These are phyloP conservation scores for Malus fusca DNA, from an alignment of 306 rosid species.

Conservation along the genomic window DNA sequence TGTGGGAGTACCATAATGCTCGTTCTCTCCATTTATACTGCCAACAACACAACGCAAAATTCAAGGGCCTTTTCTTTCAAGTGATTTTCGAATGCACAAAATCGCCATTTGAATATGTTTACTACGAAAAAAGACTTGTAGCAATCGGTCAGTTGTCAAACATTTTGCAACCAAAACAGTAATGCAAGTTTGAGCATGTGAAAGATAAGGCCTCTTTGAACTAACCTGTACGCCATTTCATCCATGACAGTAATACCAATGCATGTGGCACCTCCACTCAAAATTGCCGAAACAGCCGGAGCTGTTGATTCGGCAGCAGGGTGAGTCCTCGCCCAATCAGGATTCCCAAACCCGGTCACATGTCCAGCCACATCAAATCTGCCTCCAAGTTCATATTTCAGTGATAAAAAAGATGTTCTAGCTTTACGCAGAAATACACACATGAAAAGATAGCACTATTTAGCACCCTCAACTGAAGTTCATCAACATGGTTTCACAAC, in stretches of 20 bases:
- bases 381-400: conserved; percentile 7
- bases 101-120: neutral
- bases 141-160: neutral
- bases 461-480: neutral
- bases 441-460: neutral
- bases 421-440: neutral
- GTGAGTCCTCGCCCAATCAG: conserved; percentile 93
- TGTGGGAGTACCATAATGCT: conserved; percentile 48
- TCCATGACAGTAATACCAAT: conserved; percentile 88
- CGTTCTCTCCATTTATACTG: conserved; percentile 49
- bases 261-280: conserved; percentile 74
- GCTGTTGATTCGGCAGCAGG: conserved; percentile 64
- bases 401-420: neutral
- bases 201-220: neutral
- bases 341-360: conserved; percentile 81
- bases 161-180: neutral
- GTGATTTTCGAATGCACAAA: neutral
- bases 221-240: conserved; percentile 91
- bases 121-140: neutral
- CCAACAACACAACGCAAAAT: conserved; percentile 1
- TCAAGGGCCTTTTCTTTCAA: conserved; percentile 5
- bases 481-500: neutral
- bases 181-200: neutral
- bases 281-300: conserved; percentile 49
- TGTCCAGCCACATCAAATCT: conserved; percentile 80